A percentile compares a stretch with the other conserved stretches of the same genome.
phyloP scores from a whole-genome alignment of 2,329 filamentous ascomycete genomes.

The Epichloe gansuensis region DNA sequence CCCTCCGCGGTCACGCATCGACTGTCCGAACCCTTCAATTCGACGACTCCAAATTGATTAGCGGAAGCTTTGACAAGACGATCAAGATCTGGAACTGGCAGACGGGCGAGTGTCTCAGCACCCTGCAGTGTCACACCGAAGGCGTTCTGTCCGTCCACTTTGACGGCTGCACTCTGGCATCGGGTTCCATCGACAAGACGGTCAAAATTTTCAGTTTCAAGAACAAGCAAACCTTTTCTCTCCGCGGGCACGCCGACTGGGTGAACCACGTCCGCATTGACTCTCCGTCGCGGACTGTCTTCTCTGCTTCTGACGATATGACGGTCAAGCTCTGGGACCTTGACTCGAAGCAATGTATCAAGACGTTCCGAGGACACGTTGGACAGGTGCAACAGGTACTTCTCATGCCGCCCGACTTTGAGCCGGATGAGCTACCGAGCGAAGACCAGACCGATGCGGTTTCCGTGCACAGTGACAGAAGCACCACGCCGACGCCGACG shows the following conservation, averaged over 20 bases:
- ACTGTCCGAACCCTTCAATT: conserved; percentile 87
- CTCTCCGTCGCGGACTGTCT: conserved; percentile 65
- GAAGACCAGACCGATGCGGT: conserved; percentile 40
- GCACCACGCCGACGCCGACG: conserved; percentile 25
- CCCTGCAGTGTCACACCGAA: conserved; percentile 62
- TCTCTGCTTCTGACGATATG: conserved; percentile 89
- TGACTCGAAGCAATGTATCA: conserved; percentile 67
- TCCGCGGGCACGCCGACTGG: conserved; percentile 84
- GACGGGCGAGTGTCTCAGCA: conserved; percentile 75
- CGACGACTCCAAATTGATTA: conserved; percentile 82
- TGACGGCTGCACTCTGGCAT: conserved; percentile 70
- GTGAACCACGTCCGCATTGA: conserved; percentile 94
- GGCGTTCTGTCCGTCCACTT: conserved; percentile 85
- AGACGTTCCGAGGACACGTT: conserved; percentile 74
- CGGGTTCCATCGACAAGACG: conserved; percentile 77
- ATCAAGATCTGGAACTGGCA: conserved; percentile 96
- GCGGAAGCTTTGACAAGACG: conserved; percentile 74
- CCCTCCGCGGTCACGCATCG: conserved; percentile 65
- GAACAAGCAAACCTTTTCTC: conserved; percentile 63
- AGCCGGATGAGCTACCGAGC: conserved; percentile 56
- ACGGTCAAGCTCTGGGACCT: conserved; percentile 89
- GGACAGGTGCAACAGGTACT: conserved; percentile 91
- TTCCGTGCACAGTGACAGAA: conserved; percentile 36
- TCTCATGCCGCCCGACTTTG: conserved; percentile 73
- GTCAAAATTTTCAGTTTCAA: conserved; percentile 90